Base-by-base conservation (phyloP, 148 eudicot genomes). In the Cornus controversa region DNA sequence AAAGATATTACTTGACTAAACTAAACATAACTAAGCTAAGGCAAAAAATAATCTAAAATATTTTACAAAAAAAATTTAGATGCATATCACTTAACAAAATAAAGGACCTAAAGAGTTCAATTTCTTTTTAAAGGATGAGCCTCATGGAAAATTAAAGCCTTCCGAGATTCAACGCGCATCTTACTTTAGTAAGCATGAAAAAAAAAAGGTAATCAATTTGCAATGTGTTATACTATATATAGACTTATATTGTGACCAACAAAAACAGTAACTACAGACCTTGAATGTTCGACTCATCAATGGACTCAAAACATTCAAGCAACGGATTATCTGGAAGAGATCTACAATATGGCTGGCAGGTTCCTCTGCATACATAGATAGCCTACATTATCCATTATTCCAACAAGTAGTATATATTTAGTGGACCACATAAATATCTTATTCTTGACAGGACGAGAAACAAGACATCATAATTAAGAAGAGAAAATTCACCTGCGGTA, bases 291-390 rank as follows among this genome's bases (percentile, higher is more conserved):
- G 86, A 82, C 73, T 75, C 90, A 75, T 80, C 69, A 42, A 79
- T 77, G 47, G 84, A 65, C 53, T 87, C 88, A 65, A 96, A 93
- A 84, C 99, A 96, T 80, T 93, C 91, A 68, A 96, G 92, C 85
- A 96, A 82, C 47, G 98, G 96, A 84, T 96, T 88, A 82, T 93
- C 94, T 6, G 99, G 99, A 80, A 96, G 97, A 75, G 97, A 86
- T 82, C 91, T 80, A 81, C 99, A 96, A 74, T 77, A 96, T 36
- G 99, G 99, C 90, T 96, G 98, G 85, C 88, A 93, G 42, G 94
- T 93, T 79, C 98, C 97, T 84, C 99, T 96, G 87, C 80, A 84
- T 70, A 60, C 18, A 18, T 25, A 82, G 71, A 60, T 34, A 40
- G 75, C 75, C 72, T 71, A 65, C 25, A 63, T 63, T 71, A 67